Evolutionary conservation across 2,329 filamentous ascomycete genomes (phyloP).

Genomic region (Elsinoe necatrix): DNA sequence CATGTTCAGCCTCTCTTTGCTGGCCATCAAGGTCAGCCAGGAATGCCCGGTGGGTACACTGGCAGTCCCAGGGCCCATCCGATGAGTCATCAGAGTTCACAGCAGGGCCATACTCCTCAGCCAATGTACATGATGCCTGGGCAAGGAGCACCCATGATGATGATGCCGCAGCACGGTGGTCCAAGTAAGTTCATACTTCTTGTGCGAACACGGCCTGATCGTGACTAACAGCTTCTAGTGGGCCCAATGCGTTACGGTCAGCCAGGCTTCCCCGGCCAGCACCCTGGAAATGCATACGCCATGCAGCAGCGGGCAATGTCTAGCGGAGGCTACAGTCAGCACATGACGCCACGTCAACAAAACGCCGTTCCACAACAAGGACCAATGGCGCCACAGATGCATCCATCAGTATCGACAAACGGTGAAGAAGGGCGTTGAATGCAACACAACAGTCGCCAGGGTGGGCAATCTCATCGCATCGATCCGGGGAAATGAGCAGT

Average conservation of each 20-base stretch:
- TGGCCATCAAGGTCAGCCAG: slow-evolving; percentile 32
- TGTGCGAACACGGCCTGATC: too few species aligned
- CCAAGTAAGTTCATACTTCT: slow-evolving; percentile 11
- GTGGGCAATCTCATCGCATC: neutral
- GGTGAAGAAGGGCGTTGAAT: slow-evolving; percentile 28
- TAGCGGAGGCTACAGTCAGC: slow-evolving; percentile 22
- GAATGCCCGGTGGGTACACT: slow-evolving; percentile 48
- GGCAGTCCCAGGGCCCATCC: slow-evolving; percentile 82
- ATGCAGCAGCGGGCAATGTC: slow-evolving; percentile 26
- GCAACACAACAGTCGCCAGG: neutral
- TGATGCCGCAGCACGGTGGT: slow-evolving; percentile 19
- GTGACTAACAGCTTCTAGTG: slow-evolving; percentile 17
- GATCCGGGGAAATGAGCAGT: neutral
- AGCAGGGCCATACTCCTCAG: slow-evolving; percentile 65
- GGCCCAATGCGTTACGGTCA: slow-evolving; percentile 17
- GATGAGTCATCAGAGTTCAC: slow-evolving; percentile 92
- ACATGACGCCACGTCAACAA: slow-evolving; percentile 30
- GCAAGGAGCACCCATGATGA: slow-evolving; percentile 47
- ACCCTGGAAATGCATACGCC: slow-evolving; percentile 19
- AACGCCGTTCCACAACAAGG: slow-evolving; percentile 26
- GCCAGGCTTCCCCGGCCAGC: slow-evolving; percentile 17
- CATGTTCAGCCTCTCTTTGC: slow-evolving; percentile 58
- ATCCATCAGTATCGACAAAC: slow-evolving; percentile 20
- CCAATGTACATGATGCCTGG: slow-evolving; percentile 65
- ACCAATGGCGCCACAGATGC: slow-evolving; percentile 23